Evolutionary conservation across 495 filamentous ascomycete genomes (phyloP).

Genomic region (Aspergillus cavernicola): DNA sequence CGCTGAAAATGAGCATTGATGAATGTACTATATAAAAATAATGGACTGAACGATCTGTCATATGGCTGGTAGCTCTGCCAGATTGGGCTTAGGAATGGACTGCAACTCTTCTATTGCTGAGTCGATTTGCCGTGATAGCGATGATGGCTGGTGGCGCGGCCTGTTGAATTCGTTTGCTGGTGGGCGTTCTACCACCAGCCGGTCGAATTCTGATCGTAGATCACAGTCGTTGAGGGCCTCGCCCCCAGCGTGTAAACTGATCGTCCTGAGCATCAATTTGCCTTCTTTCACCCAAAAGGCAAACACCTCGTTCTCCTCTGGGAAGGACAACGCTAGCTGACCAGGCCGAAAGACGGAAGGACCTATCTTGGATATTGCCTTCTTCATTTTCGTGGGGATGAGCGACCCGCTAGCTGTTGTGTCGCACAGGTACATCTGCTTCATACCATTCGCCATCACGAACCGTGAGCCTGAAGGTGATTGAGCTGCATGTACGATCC

Average conservation of each 20-base stretch:
- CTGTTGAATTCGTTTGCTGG: constrained; percentile 8
- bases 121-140: constrained; percentile 13
- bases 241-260: constrained; percentile 14
- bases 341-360: constrained; percentile 20
- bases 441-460: constrained; percentile 21
- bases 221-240: constrained; percentile 22
- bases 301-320: constrained; percentile 19
- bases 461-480: constrained; percentile 23
- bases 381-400: constrained; percentile 18
- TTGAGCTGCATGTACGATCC: constrained; percentile 23
- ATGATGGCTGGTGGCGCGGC: constrained; percentile 13
- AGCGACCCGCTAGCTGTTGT: constrained; percentile 17
- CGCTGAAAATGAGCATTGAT: too few species aligned
- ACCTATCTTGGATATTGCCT: constrained; percentile 21
- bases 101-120: constrained; percentile 14
- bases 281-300: constrained; percentile 24
- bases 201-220: constrained; percentile 23
- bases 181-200: constrained; percentile 16
- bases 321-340: constrained; percentile 20
- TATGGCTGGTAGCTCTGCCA: constrained; percentile 18
- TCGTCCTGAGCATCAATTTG: constrained; percentile 20
- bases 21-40: too few species aligned
- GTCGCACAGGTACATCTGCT: constrained; percentile 24
- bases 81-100: constrained; percentile 12
- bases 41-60: too few species aligned